Conservation (phyloP, 2,329 filamentous ascomycete genomes). For the Diaporthe eres region DNA sequence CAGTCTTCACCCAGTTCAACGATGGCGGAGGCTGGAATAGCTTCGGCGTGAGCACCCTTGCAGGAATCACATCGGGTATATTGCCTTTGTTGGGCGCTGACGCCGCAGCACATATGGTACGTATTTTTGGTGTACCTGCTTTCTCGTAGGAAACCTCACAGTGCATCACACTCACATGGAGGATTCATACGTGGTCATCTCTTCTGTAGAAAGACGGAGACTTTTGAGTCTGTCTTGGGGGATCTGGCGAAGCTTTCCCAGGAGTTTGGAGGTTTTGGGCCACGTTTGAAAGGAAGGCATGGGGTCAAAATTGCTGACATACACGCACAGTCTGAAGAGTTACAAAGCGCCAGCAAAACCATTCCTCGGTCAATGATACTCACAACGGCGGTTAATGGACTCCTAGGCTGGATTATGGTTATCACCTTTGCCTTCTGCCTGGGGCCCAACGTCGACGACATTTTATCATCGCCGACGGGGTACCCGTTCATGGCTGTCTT, state of each 20-base stretch:
- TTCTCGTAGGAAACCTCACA: no score
- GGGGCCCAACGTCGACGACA: constrained; percentile 43
- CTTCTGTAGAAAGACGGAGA: background rate
- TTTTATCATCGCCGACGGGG: constrained; percentile 41
- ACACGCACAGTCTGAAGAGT: constrained; percentile 50
- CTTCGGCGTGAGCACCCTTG: constrained; percentile 52
- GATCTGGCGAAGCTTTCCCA: background rate
- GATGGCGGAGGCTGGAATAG: constrained; percentile 52
- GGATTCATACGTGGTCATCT: background rate
- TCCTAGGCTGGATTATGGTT: constrained; percentile 49
- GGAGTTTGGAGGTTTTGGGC: no score
- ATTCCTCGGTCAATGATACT: constrained; percentile 56
- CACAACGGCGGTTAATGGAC: constrained; percentile 51
- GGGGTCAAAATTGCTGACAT: background rate
- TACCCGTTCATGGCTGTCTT: constrained; percentile 49
- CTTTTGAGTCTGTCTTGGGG: no score
- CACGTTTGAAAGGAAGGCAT: background rate
- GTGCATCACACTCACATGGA: background rate
- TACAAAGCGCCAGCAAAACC: constrained; percentile 44
- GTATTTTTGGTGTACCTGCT: background rate
- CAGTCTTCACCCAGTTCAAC: constrained; percentile 50
- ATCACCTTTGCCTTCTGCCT: constrained; percentile 29
- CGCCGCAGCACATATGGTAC: constrained; percentile 47
- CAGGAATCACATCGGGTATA: constrained; percentile 56
- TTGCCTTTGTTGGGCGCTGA: constrained; percentile 52